These are phyloP conservation scores for Heimioporus punctisporus DNA, from an alignment of 1,284 basidiomycete species.

Conservation along the genomic window DNA sequence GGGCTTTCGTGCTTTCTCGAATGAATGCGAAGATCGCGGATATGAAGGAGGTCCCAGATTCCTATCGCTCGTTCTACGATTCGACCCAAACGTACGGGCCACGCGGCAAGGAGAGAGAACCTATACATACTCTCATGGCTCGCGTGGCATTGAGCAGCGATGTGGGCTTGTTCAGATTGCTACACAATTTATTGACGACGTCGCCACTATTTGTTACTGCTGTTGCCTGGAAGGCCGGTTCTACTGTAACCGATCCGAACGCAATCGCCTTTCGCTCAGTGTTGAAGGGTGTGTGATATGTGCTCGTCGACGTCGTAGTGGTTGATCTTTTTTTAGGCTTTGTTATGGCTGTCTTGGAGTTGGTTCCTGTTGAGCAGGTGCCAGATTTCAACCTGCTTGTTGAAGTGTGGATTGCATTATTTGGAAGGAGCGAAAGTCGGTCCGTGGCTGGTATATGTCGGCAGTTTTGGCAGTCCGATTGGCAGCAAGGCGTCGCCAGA, in stretches of 20 bases:
- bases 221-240: constrained; percentile 64
- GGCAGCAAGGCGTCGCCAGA: constrained; percentile 59
- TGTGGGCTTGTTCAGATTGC: constrained; percentile 57
- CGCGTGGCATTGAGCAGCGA: constrained; percentile 54
- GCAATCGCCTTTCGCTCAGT: constrained; percentile 83
- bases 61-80: constrained; percentile 60
- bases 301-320: not conserved
- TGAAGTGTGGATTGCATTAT: constrained; percentile 80
- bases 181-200: constrained; percentile 58
- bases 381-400: constrained; percentile 74
- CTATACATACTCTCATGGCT: constrained; percentile 54
- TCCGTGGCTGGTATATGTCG: constrained; percentile 72
- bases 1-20: constrained; percentile 79
- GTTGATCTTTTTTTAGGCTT: constrained; percentile 49
- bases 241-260: constrained; percentile 77
- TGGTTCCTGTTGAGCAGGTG: constrained; percentile 73
- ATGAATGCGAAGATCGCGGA: constrained; percentile 45
- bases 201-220: constrained; percentile 79
- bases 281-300: constrained; percentile 64
- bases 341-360: constrained; percentile 70
- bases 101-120: constrained; percentile 56
- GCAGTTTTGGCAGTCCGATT: constrained; percentile 80
- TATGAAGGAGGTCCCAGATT: constrained; percentile 50
- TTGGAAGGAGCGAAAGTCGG: constrained; percentile 73
- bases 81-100: constrained; percentile 46